Conservation (phyloP, 139 green algal species). For the Nannochloris sp. region DNA sequence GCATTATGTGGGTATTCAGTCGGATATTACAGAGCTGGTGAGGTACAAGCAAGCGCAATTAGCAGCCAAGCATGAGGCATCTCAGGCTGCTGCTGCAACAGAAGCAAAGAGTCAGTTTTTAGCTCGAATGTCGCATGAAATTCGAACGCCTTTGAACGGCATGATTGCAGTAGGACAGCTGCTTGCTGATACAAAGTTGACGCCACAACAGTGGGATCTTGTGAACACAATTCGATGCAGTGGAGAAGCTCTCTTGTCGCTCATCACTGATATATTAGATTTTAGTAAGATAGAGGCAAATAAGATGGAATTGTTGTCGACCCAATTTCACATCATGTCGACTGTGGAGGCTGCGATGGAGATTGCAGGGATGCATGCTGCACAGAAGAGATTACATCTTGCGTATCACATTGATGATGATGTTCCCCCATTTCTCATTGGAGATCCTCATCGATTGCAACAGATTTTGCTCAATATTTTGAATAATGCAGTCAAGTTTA, state of each 20-base stretch:
- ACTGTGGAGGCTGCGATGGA: conserved; percentile 78
- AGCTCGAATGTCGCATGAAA: conserved; percentile 89
- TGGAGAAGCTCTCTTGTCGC: conserved; percentile 72
- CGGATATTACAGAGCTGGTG: conserved; percentile 75
- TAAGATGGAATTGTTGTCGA: conserved; percentile 55
- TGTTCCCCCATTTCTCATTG: conserved; percentile 28
- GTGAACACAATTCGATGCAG: conserved; percentile 71
- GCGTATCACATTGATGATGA: conserved; percentile 50
- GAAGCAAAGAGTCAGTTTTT: conserved; percentile 89
- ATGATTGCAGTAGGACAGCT: conserved; percentile 87
- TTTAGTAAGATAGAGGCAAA: conserved; percentile 79
- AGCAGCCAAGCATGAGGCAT: conserved; percentile 44
- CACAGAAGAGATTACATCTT: conserved; percentile 64
- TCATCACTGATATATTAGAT: conserved; percentile 90
- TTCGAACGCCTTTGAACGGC: conserved; percentile 88
- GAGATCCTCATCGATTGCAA: conserved; percentile 67
- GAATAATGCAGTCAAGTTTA: conserved; percentile 89
- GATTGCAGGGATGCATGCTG: conserved; percentile 64
- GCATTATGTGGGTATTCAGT: conserved; percentile 79
- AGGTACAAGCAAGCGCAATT: conserved; percentile 47
- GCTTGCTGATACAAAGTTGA: conserved; percentile 59
- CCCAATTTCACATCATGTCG: conserved; percentile 56
- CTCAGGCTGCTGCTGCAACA: conserved; percentile 56
- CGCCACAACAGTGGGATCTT: conserved; percentile 52
- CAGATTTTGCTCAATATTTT: conserved; percentile 83